Percentiles rank a stretch among this genome's conserved stretches.
These are phyloP conservation scores for Magnolia kwangsiensis DNA, from an alignment of 164 flowering plant genomes.

Conservation along the genomic window DNA sequence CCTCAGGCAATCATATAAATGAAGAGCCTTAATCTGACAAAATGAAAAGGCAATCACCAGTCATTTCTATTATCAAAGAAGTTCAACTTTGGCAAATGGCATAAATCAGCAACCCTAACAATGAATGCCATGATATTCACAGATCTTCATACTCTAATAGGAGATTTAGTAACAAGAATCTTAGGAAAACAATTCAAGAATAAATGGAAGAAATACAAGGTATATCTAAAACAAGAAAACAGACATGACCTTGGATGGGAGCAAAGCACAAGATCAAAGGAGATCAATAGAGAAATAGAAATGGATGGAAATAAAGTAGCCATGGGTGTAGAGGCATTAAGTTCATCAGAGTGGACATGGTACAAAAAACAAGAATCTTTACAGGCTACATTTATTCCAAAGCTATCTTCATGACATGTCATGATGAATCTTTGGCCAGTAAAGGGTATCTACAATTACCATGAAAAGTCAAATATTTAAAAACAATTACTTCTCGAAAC, in stretches of 20 bases:
- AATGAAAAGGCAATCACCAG: conserved; percentile 18
- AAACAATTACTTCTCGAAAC: background rate
- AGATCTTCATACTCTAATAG: background rate
- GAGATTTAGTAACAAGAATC: too few relatives aligned
- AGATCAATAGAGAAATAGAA: background rate
- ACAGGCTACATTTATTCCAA: background rate
- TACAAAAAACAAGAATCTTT: too few relatives aligned
- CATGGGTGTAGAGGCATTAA: background rate
- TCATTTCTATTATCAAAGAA: background rate
- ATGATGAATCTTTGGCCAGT: background rate
- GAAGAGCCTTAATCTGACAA: conserved; percentile 69
- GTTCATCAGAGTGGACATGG: background rate
- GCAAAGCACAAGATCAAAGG: background rate
- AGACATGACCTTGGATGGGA: background rate
- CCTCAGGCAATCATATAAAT: conserved; percentile 77
- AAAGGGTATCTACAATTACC: background rate
- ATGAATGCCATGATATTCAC: background rate
- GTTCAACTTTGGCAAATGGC: background rate
- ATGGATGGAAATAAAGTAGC: background rate
- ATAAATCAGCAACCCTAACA: background rate
- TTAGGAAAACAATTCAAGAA: too few relatives aligned
- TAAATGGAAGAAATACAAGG: too few relatives aligned
- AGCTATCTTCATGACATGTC: background rate
- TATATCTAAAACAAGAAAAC: too few relatives aligned
- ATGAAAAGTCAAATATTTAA: background rate